A percentile compares a stretch with the other conserved stretches of the same genome.
Conservation (phyloP, 805 yeast genomes). For the Diddensiella santjacobensis region DNA sequence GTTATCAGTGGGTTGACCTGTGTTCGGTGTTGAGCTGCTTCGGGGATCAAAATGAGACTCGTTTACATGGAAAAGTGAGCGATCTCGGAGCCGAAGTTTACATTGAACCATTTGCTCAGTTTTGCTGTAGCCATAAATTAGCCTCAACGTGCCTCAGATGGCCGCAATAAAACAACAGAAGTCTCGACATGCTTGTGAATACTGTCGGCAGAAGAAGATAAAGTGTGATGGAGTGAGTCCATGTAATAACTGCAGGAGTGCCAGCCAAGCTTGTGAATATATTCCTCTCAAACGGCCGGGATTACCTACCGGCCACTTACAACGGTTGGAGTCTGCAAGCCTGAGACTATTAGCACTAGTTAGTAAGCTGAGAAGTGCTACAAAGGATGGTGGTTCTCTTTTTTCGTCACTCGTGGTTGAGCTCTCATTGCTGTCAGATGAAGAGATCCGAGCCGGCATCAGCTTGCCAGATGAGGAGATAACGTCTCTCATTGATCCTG, state of each 20-base stretch:
- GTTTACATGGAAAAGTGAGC: too few species aligned
- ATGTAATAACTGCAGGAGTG: background rate
- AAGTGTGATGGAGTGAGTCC: background rate
- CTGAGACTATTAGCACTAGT: background rate
- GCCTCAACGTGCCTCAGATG: too few species aligned
- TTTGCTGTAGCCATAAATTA: too few species aligned
- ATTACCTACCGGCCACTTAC: background rate
- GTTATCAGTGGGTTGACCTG: too few species aligned
- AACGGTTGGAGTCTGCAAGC: background rate
- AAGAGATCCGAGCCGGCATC: background rate
- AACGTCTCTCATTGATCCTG: too few species aligned
- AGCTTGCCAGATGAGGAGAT: too few species aligned
- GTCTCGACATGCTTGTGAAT: background rate
- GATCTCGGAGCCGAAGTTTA: too few species aligned
- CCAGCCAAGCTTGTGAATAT: background rate
- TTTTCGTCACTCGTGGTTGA: background rate
- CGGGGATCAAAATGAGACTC: too few species aligned
- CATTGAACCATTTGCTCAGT: too few species aligned
- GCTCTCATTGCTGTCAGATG: background rate
- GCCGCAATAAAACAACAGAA: too few species aligned
- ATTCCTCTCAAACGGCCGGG: background rate
- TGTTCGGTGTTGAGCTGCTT: too few species aligned
- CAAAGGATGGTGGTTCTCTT: background rate
- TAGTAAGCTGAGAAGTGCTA: background rate
- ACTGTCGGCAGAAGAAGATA: background rate